Evolutionary conservation across 371 early-diverging fungal species (phyloP).

Genomic region (Mucor sp.): DNA sequence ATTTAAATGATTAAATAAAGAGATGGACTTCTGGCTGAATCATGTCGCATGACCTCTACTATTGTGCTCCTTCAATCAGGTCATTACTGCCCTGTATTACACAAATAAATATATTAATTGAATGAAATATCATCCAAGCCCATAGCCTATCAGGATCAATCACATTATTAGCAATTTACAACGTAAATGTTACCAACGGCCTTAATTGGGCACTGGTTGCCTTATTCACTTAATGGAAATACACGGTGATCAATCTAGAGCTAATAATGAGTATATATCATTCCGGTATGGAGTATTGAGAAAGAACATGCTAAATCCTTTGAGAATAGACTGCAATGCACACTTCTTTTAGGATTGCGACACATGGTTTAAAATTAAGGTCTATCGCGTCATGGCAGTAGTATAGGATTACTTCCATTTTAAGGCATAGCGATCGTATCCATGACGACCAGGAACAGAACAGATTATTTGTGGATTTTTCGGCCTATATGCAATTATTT

Average conservation of each 20-base stretch:
- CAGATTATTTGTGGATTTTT: not conserved
- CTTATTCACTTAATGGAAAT: not conserved
- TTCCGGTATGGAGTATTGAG: too few relatives aligned
- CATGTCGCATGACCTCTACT: not conserved
- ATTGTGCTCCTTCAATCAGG: not conserved
- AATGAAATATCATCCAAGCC: not conserved
- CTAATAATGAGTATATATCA: too few relatives aligned
- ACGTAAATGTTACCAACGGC: not conserved
- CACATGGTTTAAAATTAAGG: not conserved
- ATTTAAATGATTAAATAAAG: not conserved
- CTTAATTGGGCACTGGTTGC: not conserved
- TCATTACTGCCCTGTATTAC: not conserved
- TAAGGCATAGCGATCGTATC: not conserved
- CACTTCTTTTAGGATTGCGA: not conserved
- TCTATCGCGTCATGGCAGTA: not conserved
- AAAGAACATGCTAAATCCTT: not conserved
- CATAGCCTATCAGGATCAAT: not conserved
- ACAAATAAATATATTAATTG: not conserved
- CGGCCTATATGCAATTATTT: not conserved
- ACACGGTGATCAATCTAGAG: too few relatives aligned
- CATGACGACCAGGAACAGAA: not conserved
- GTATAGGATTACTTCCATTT: not conserved
- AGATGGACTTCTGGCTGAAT: not conserved
- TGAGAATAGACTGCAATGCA: not conserved
- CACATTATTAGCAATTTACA: not conserved